phyloP scores from a whole-genome alignment of 805 yeast species.

The Kuraishia hungarica region DNA sequence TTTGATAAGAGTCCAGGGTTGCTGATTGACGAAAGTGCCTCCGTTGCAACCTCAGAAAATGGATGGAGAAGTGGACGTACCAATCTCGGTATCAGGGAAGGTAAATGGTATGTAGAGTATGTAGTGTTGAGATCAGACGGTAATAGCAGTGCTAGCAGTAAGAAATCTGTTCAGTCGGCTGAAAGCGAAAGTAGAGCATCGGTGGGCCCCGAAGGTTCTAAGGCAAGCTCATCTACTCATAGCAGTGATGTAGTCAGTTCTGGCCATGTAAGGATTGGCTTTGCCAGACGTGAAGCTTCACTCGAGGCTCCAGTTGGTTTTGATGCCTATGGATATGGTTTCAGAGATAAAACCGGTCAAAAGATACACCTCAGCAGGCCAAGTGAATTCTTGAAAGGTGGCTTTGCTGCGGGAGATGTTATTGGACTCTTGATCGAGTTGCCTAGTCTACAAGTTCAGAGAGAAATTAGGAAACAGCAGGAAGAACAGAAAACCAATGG shows the following conservation, averaged over 20 bases:
- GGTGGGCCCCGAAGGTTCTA: background rate
- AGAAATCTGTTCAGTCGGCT: background rate
- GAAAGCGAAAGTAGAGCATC: background rate
- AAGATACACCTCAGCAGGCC: conserved; percentile 72
- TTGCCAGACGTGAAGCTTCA: conserved; percentile 79
- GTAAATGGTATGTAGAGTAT: conserved; percentile 74
- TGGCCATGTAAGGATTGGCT: conserved; percentile 72
- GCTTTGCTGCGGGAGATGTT: conserved; percentile 69
- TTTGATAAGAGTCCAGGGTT: conserved; percentile 67
- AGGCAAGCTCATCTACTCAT: background rate
- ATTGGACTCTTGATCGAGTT: conserved; percentile 70
- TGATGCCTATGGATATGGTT: conserved; percentile 89
- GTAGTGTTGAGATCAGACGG: conserved; percentile 38
- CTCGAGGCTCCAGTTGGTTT: conserved; percentile 94
- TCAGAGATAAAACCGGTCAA: conserved; percentile 73
- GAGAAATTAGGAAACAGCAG: conserved; percentile 28
- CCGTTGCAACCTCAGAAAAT: conserved; percentile 42
- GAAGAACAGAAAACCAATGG: conserved; percentile 17
- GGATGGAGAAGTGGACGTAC: conserved; percentile 82
- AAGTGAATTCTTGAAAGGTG: conserved; percentile 39
- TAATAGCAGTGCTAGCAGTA: conserved; percentile 3
- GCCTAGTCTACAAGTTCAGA: conserved; percentile 46
- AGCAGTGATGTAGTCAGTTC: background rate
- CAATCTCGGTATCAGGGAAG: conserved; percentile 70
- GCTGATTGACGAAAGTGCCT: conserved; percentile 26